Evolutionary conservation across 177 flowering plant species (phyloP), one percentile per base, ranked within the genome.

Genomic region (Telopea speciosissima): DNA sequence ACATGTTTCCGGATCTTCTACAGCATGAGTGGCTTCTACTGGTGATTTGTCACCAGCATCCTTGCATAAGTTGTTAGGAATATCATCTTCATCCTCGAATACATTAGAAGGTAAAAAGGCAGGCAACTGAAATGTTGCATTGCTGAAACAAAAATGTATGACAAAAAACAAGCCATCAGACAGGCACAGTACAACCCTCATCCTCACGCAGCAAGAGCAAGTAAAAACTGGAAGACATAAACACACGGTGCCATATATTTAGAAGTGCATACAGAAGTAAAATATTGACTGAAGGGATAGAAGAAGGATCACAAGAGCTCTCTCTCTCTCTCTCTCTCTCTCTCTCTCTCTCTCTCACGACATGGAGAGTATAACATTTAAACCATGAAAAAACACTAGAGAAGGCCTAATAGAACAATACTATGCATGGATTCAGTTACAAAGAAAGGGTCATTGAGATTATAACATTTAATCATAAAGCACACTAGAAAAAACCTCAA

Each of bases 61-160:
- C 70, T 79, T 87, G 69, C 63, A 52, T 67, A 78, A 69, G 79
- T 63, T 76, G 76, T 70, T 76, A 24, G 83, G 83, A 80, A 84
- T 69, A 79, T 84, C 85, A 5, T 89, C 91, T 21, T 91, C 90
- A 68, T 92, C 94, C 31, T 89, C 93, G 79, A 95, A 90, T 17
- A 82, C 82, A 78, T 77, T 85, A 67, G 92, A 81, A 67, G 90
- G 68, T 59, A 93, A 74, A 76, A 95, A 81, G 5, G 98, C 97
- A 77, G 96, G 91, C 87, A 95, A 80, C 82, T 93, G 91, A 82
- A 91, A 90, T 68, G 92, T 89, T 56, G 97, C 92, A 85, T 95
- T 95, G 81, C 99, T 95, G 90, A 66, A 72, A 59, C 66, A 40
- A 26, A 17, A 61, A 17, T 23, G 33, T 13, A 4, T 26, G 28